These are phyloP conservation scores for Raddia distichophylla DNA, from an alignment of 176 grass and related monocot species.

Conservation along the genomic window DNA sequence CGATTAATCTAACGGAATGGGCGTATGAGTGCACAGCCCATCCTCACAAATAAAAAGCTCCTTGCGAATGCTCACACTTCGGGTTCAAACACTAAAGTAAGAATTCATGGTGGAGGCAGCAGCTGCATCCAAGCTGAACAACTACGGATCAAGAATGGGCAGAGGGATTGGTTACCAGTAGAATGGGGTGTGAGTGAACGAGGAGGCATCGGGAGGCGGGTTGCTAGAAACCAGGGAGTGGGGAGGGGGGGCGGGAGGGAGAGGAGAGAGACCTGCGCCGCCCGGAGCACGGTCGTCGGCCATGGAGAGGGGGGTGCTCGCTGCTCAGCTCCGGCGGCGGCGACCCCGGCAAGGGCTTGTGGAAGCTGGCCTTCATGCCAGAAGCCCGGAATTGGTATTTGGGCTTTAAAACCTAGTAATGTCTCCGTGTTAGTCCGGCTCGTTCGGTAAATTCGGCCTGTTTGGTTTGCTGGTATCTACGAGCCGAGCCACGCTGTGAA, in stretches of 20 bases:
- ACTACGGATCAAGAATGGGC: neutral
- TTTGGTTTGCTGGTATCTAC: too few relatives aligned
- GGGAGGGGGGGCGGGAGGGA: neutral
- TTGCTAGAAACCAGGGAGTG: neutral
- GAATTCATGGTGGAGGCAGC: conserved; percentile 8
- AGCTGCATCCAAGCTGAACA: conserved; percentile 1
- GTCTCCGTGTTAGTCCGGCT: neutral
- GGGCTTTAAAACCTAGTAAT: neutral
- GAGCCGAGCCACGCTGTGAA: too few relatives aligned
- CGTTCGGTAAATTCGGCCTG: neutral
- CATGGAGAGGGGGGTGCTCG: conserved; percentile 46
- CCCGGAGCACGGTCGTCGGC: conserved; percentile 28
- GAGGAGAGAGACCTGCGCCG: neutral
- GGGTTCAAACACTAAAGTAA: neutral
- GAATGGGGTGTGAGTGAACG: conserved; percentile 66
- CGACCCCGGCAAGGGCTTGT: neutral
- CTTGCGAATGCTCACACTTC: neutral
- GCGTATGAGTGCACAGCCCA: too few relatives aligned
- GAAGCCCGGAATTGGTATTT: neutral
- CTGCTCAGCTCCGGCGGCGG: neutral
- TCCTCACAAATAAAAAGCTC: neutral
- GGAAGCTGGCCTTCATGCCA: neutral
- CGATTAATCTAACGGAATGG: too few relatives aligned
- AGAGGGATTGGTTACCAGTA: conserved; percentile 65
- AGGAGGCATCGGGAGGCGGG: conserved; percentile 17